Base-by-base conservation (phyloP, 2,329 filamentous ascomycete genomes). In the Trichoderma endophyticum region DNA sequence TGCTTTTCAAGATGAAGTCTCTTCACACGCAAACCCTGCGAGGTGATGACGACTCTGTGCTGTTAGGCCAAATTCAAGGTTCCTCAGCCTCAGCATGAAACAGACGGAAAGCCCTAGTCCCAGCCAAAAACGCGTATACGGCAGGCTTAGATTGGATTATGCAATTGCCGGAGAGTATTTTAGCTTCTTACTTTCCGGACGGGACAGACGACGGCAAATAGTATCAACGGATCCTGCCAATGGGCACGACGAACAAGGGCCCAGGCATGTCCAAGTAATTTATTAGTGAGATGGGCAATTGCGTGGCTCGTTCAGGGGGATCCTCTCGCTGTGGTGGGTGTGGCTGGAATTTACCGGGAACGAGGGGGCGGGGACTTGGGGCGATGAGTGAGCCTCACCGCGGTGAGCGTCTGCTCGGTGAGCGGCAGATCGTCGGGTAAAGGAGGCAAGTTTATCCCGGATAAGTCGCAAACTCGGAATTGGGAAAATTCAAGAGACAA, bases 371-470 rank as follows among this genome's bases (percentile, higher is more conserved):
- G 56, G 65, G 56, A 7, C 26, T 39, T 57, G 56, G 15, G 39
- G 26, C 18, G 30, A 54, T 14, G 30, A 21, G 30, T 7, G 24
- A 18, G 65, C 8, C 8, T 60, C 1, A 73, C 24, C 69, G 15
- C 34, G 71, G 73, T 73, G 73, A 73, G 66, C 15, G 30, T 64
- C 28, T 6, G 11, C 39, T 72, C 71, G 73, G 72, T 74, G 67
- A 51, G 18, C 73, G 79, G 79, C 73, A 76, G 64, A 80, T 73
- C 6, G 1, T 48, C 80, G 80, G 80, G 70, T 73, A 74, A 75
- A 73, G n/a, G 28, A 64, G 43, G 54, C 39, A 36, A 32, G 39
- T 63, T 65, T 69, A 72, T 77, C 78, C 79, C 76, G 76, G 76
- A 77, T 75, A 73, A 77, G 54, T 71, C 69, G 61, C 69, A 71